These are phyloP conservation scores for Butyriboletus loyo DNA, from an alignment of 768 basidiomycete genomes.

Conservation along the genomic window DNA sequence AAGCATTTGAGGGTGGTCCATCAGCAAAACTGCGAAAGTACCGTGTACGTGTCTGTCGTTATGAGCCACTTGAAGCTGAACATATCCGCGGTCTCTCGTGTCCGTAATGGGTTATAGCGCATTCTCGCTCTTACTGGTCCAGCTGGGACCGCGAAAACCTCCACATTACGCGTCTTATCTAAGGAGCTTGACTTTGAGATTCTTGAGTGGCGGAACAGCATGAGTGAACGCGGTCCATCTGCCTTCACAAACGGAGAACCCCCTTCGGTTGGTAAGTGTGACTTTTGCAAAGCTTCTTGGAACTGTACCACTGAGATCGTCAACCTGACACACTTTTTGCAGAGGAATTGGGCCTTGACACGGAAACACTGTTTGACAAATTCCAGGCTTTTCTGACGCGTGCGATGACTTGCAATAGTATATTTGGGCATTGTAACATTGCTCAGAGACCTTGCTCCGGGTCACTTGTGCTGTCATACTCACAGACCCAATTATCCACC, in stretches of 20 bases:
- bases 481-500: neutral
- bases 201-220: slow-evolving; percentile 79
- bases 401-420: slow-evolving; percentile 55
- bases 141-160: slow-evolving; percentile 88
- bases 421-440: slow-evolving; percentile 37
- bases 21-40: slow-evolving; percentile 67
- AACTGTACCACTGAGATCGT: neutral
- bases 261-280: slow-evolving; percentile 6
- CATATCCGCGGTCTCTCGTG: neutral
- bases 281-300: neutral
- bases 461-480: slow-evolving; percentile 1
- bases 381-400: slow-evolving; percentile 75
- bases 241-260: slow-evolving; percentile 18
- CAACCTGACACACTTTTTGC: neutral
- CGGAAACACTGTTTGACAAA: slow-evolving; percentile 51
- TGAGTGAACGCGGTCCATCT: slow-evolving; percentile 45
- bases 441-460: slow-evolving; percentile 4
- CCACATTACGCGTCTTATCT: slow-evolving; percentile 74
- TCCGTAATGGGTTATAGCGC: slow-evolving; percentile 45
- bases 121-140: slow-evolving; percentile 86
- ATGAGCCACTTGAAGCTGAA: neutral
- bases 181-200: slow-evolving; percentile 75
- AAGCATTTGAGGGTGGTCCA: slow-evolving; percentile 68
- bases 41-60: slow-evolving; percentile 47
- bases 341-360: slow-evolving; percentile 13